Evolutionary conservation across 1,284 basidiomycete species (phyloP).

Genomic region (Grifola frondosa): DNA sequence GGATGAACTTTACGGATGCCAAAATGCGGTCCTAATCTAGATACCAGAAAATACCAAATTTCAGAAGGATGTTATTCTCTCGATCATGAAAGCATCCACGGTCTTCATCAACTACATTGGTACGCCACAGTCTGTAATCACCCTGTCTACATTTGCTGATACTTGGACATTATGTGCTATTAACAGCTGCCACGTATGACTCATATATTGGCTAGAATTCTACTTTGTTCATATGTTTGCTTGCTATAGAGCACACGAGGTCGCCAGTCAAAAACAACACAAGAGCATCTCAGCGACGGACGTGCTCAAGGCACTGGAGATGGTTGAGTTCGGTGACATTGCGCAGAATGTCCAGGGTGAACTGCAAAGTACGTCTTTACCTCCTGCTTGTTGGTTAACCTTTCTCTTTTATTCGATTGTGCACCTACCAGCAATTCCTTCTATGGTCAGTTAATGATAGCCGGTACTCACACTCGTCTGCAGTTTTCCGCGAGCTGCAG

Average conservation of each 20-base stretch:
- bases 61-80: slow-evolving; percentile 82
- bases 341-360: slow-evolving; percentile 69
- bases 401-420: background rate
- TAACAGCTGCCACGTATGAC: slow-evolving; percentile 64
- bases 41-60: slow-evolving; percentile 83
- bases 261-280: slow-evolving; percentile 80
- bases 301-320: slow-evolving; percentile 82
- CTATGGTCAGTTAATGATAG: too few species aligned
- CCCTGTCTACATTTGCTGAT: background rate
- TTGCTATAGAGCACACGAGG: slow-evolving; percentile 74
- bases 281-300: slow-evolving; percentile 88
- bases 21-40: slow-evolving; percentile 37
- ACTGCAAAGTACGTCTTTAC: slow-evolving; percentile 59
- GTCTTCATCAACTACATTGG: slow-evolving; percentile 91
- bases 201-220: background rate
- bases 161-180: slow-evolving; percentile 2
- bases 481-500: slow-evolving; percentile 60
- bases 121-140: slow-evolving; percentile 37
- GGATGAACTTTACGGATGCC: background rate
- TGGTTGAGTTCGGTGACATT: slow-evolving; percentile 79
- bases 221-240: background rate
- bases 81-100: slow-evolving; percentile 82
- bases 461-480: background rate
- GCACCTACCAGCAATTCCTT: too few species aligned
- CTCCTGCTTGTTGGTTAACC: background rate